These are phyloP conservation scores for Primulina huaijiensis DNA, from an alignment of 257 asterid species.

Conservation along the genomic window DNA sequence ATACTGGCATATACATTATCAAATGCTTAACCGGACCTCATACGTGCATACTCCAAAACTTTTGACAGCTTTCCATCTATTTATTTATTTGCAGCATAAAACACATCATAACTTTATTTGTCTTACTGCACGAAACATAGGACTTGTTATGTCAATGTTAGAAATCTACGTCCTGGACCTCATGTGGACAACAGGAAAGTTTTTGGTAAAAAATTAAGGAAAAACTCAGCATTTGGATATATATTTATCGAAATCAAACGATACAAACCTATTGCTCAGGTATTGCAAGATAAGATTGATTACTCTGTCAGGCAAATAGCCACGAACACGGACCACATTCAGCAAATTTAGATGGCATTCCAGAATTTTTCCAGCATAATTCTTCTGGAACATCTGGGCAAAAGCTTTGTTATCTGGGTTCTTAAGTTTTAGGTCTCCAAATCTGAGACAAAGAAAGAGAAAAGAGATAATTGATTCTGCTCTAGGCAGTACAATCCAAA, in stretches of 20 bases:
- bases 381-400: slow-evolving; percentile 98
- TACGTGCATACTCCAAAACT: neutral
- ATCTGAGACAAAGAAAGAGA: slow-evolving; percentile 42
- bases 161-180: neutral
- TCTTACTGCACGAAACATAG: neutral
- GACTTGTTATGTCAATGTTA: neutral
- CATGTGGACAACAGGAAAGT: neutral
- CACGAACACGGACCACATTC: slow-evolving; percentile 82
- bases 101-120: neutral
- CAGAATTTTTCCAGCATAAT: slow-evolving; percentile 87
- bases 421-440: slow-evolving; percentile 92
- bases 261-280: slow-evolving; percentile 78
- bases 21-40: no score
- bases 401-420: slow-evolving; percentile 90
- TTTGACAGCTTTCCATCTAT: neutral
- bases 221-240: neutral
- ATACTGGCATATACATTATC: no score
- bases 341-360: slow-evolving; percentile 89
- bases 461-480: slow-evolving; percentile 3
- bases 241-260: slow-evolving; percentile 1
- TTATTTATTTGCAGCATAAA: neutral
- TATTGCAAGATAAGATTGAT: slow-evolving; percentile 92
- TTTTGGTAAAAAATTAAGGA: neutral
- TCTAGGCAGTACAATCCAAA: slow-evolving; percentile 3
- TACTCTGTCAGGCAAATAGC: slow-evolving; percentile 94